phyloP scores from a whole-genome alignment of 495 filamentous ascomycete genomes.

The Aspergillus coremiiformis region DNA sequence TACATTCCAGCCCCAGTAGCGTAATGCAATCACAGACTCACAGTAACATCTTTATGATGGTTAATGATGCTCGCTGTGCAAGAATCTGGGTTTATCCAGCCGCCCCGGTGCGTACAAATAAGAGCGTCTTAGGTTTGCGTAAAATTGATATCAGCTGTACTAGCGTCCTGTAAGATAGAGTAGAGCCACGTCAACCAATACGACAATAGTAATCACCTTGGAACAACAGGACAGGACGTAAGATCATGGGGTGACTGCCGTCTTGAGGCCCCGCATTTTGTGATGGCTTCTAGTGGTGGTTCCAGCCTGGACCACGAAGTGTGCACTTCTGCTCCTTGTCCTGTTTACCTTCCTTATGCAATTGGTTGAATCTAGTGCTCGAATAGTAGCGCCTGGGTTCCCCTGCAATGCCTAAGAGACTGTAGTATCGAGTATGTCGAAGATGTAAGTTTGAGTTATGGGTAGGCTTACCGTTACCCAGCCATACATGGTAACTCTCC shows the following conservation, averaged over 20 bases:
- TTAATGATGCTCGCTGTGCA: background rate
- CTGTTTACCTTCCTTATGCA: background rate
- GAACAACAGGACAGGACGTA: background rate
- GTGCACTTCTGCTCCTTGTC: background rate
- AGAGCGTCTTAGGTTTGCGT: background rate
- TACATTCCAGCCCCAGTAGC: background rate
- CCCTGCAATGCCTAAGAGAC: background rate
- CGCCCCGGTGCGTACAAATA: background rate
- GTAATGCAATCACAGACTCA: background rate
- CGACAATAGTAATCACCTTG: background rate
- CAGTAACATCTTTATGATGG: background rate
- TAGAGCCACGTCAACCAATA: slow-evolving; percentile 5
- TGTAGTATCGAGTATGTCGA: background rate
- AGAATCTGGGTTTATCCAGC: background rate
- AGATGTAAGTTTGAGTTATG: background rate
- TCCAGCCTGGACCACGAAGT: background rate
- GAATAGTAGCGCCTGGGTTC: background rate
- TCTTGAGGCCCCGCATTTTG: background rate
- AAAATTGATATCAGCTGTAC: background rate
- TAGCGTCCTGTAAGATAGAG: background rate
- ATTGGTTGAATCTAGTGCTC: background rate
- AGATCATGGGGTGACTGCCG: background rate
- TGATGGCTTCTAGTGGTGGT: background rate
- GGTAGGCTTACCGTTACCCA: background rate
- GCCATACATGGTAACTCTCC: background rate